Base-by-base conservation (phyloP, 345 rosid genomes). In the Eucalyptus marginata region DNA sequence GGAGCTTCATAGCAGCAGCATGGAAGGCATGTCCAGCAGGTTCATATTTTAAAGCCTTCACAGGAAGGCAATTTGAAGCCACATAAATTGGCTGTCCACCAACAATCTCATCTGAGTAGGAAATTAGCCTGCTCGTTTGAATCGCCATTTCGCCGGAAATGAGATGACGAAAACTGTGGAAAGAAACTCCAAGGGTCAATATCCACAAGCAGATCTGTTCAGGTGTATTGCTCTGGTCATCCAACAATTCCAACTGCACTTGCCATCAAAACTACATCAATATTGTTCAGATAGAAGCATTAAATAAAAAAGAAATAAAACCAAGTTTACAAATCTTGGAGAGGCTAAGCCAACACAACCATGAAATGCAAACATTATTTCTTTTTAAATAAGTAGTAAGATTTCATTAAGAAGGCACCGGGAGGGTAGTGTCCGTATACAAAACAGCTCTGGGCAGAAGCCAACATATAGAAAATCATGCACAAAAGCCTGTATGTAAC, bases 21-120 rank as follows among this genome's bases (percentile, higher is more conserved):
- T 98, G 99, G 87, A 97, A 98, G 90, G 99, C 88, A 92, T 94
- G 97, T 33, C 99, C 99, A 90, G 99, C 99, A 84, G 99, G 99
- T 89, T 98, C 99, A 80, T 92, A 96, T 54, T 93, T 93, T 52
- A 87, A 88, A 85, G 97, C 97, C 94, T 98, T 98, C 54, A 95
- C 89, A 31, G 99, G 99, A 90, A 95, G 95, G 91, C 95, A 92
- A 91, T 97, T 98, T 44, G 99, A 98, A 90, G 94, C 93, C 89
- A 93, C 94, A 90, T 89, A 94, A 13, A 96, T 64, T 13, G 99
- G 96, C 88, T 95, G 93, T 31, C 98, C 96, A 89, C 95, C 96
- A 49, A 94, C 93, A 88, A 98, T 97, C 91, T 97, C 99, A 87
- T 94, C 91, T 17, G 97, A 93, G 93, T 96, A 97, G 40, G 96